Percentiles rank a stretch among this genome's conserved stretches.
Conservation (phyloP, 371 early-diverging fungal species). For the Fennellomyces sp. region DNA sequence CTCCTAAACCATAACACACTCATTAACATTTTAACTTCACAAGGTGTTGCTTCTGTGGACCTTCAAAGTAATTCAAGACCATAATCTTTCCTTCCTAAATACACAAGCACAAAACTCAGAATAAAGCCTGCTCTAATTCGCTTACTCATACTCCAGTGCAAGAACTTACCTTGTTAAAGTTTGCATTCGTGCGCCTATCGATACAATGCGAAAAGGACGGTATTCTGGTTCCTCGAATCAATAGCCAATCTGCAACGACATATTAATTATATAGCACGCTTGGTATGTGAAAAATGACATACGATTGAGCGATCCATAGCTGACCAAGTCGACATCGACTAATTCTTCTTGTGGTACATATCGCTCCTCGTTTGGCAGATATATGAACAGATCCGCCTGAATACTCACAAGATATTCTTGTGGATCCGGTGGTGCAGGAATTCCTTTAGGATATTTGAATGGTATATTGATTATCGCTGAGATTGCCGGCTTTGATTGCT, state of each 20-base stretch:
- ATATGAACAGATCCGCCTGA: constrained; percentile 10
- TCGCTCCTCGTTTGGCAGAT: neutral
- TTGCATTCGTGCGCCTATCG: neutral
- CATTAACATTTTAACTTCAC: neutral
- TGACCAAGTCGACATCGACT: constrained; percentile 54
- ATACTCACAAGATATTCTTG: constrained; percentile 3
- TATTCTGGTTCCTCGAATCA: neutral
- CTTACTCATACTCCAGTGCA: neutral
- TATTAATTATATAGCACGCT: neutral
- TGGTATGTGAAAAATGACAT: neutral
- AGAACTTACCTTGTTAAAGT: neutral
- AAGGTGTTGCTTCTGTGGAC: no score
- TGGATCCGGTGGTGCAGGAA: neutral
- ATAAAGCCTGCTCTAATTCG: neutral
- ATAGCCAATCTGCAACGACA: neutral
- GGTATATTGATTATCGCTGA: no score
- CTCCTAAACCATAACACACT: neutral
- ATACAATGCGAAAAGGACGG: neutral
- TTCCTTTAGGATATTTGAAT: neutral
- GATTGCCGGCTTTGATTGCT: no score
- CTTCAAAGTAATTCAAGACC: neutral
- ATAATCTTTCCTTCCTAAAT: neutral
- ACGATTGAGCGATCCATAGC: neutral
- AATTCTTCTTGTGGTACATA: constrained; percentile 17
- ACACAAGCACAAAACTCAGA: no score